These are phyloP conservation scores for Magnusiomyces ingens DNA, from an alignment of 1,139 yeast genomes.

Conservation along the genomic window DNA sequence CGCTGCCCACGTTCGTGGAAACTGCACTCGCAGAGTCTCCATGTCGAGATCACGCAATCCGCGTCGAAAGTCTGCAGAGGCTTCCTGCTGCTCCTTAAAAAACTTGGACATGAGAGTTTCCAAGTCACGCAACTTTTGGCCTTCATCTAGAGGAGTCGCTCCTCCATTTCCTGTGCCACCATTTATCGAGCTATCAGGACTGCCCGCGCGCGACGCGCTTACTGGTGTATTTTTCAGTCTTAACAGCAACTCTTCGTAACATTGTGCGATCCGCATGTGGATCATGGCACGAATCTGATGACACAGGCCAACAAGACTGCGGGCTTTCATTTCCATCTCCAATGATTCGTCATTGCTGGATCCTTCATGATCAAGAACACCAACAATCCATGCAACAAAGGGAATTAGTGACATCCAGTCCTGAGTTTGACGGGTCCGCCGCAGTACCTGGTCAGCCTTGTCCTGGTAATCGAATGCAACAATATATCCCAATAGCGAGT, in stretches of 20 bases:
- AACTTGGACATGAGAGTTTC: slow-evolving; percentile 15
- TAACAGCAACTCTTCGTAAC: slow-evolving; percentile 13
- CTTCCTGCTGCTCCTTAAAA: slow-evolving; percentile 22
- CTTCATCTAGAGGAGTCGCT: background rate
- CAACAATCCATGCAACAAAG: slow-evolving; percentile 28
- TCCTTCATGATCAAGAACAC: slow-evolving; percentile 22
- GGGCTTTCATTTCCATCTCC: background rate
- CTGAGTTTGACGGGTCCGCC: slow-evolving; percentile 25
- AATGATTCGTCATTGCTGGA: slow-evolving; percentile 9
- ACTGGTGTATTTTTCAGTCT: background rate
- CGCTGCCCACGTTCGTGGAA: slow-evolving; percentile 30
- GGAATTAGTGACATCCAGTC: slow-evolving; percentile 36
- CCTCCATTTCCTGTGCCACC: background rate
- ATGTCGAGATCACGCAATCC: slow-evolving; percentile 28
- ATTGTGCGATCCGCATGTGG: slow-evolving; percentile 28
- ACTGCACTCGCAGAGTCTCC: slow-evolving; percentile 24
- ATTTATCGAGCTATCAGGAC: background rate
- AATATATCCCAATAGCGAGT: slow-evolving; percentile 34
- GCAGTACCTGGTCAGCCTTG: slow-evolving; percentile 26
- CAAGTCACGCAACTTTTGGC: slow-evolving; percentile 10
- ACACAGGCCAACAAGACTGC: slow-evolving; percentile 30
- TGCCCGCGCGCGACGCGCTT: background rate
- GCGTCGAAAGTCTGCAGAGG: slow-evolving; percentile 30
- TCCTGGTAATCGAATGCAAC: slow-evolving; percentile 39
- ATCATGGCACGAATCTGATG: slow-evolving; percentile 35